These are phyloP conservation scores for Phytophthora lateralis DNA, from an alignment of 352 stramenopile genomes.

Conservation along the genomic window DNA sequence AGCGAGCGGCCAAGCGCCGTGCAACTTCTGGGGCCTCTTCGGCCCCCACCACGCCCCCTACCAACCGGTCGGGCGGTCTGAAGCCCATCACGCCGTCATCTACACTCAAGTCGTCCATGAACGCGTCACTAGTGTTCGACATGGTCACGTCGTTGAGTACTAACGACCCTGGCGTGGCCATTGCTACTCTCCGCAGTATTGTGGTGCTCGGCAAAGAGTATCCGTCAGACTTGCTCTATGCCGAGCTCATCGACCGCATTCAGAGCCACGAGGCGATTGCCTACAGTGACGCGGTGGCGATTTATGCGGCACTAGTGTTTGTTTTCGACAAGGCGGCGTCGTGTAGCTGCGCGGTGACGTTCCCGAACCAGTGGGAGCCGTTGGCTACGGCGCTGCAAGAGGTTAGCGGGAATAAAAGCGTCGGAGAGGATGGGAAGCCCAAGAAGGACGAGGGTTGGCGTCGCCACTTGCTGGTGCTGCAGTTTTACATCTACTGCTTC, in stretches of 20 bases:
- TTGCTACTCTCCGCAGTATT: constrained; percentile 75
- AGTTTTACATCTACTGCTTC: constrained; percentile 87
- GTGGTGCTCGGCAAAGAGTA: constrained; percentile 88
- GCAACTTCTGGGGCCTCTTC: constrained; percentile 18
- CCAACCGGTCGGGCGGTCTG: constrained; percentile 20
- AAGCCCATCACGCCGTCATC: constrained; percentile 74
- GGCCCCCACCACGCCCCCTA: constrained; percentile 19
- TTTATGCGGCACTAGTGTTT: constrained; percentile 83
- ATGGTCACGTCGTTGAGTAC: constrained; percentile 86
- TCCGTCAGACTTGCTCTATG: constrained; percentile 78
- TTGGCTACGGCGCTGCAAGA: constrained; percentile 66
- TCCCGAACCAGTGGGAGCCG: constrained; percentile 75
- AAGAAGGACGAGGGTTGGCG: constrained; percentile 63
- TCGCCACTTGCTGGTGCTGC: constrained; percentile 72
- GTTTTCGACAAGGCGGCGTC: constrained; percentile 76
- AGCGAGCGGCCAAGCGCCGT: constrained; percentile 42
- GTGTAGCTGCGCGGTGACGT: constrained; percentile 65
- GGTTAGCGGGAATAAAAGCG: constrained; percentile 42
- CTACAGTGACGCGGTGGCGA: constrained; percentile 74
- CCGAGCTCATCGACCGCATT: constrained; percentile 83
- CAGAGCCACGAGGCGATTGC: constrained; percentile 69
- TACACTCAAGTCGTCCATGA: constrained; percentile 73
- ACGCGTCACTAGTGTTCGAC: constrained; percentile 80
- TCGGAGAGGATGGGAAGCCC: constrained; percentile 32
- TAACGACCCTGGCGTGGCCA: constrained; percentile 80